These are phyloP conservation scores for Nicotiana benthamiana DNA, from an alignment of 257 asterid genomes.

Conservation along the genomic window DNA sequence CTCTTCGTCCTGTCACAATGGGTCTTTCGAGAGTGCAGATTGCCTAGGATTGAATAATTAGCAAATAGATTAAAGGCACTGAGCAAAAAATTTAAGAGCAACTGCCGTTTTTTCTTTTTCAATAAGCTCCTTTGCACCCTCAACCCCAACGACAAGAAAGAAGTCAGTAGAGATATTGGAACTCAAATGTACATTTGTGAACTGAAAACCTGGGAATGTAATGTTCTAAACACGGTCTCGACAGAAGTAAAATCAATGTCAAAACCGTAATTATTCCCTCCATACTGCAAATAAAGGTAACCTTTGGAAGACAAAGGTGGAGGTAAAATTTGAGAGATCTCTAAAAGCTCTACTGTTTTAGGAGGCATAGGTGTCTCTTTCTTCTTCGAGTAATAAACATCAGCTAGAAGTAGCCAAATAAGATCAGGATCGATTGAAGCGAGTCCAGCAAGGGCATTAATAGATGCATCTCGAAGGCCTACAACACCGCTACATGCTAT, in stretches of 20 bases:
- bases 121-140: background rate
- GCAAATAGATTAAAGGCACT: no score
- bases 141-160: background rate
- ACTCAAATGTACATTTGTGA: constrained; percentile 28
- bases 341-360: constrained; percentile 38
- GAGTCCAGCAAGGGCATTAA: constrained; percentile 61
- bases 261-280: constrained; percentile 83
- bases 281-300: constrained; percentile 62
- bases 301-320: constrained; percentile 50
- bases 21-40: background rate
- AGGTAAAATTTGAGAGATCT: constrained; percentile 44
- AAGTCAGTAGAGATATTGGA: background rate
- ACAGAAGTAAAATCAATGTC: constrained; percentile 64
- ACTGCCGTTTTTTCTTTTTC: background rate
- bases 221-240: constrained; percentile 40
- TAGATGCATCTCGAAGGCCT: constrained; percentile 67
- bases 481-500: constrained; percentile 75
- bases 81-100: no score
- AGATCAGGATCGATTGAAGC: constrained; percentile 77
- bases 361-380: constrained; percentile 43
- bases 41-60: background rate
- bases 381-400: constrained; percentile 69
- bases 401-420: constrained; percentile 86
- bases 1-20: no score
- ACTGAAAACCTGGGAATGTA: constrained; percentile 30